A percentile compares a stretch with the other conserved stretches of the same genome.
Evolutionary conservation across 2,329 filamentous ascomycete genomes (phyloP).

Genomic region (Lachnellula occidentalis): DNA sequence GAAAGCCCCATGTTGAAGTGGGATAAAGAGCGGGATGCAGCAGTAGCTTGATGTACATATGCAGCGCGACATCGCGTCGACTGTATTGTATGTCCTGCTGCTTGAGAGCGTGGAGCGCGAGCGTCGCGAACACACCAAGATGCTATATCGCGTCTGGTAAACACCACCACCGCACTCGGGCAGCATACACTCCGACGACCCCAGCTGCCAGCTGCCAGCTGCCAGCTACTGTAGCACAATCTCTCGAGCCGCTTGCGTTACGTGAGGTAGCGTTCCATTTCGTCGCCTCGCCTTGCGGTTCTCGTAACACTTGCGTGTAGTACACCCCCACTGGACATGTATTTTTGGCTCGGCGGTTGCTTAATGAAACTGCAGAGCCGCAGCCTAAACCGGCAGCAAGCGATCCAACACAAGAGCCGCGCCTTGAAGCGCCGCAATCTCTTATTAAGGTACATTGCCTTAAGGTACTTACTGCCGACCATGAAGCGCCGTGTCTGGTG

Average conservation of each 20-base stretch:
- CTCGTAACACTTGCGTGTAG: not conserved
- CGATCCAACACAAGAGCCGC: slow-evolving; percentile 5
- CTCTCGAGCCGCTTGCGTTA: slow-evolving; percentile 8
- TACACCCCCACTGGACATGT: slow-evolving; percentile 11
- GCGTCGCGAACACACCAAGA: not conserved
- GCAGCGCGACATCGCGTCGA: slow-evolving; percentile 13
- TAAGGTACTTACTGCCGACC: slow-evolving; percentile 14
- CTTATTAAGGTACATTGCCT: slow-evolving; percentile 2
- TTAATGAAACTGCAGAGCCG: slow-evolving; percentile 8
- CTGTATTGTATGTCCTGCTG: not conserved
- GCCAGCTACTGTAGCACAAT: too few relatives aligned
- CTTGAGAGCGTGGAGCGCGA: not conserved
- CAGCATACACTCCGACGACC: too few relatives aligned
- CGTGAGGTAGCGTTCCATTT: not conserved
- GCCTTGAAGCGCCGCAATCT: slow-evolving; percentile 20
- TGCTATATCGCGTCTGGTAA: too few relatives aligned
- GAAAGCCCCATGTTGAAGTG: slow-evolving; percentile 5
- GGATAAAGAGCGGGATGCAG: slow-evolving; percentile 2
- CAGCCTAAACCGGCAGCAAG: not conserved
- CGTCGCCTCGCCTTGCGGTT: not conserved
- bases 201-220: too few relatives aligned
- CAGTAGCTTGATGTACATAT: slow-evolving; percentile 7
- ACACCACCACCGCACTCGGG: too few relatives aligned
- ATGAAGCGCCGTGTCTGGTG: slow-evolving; percentile 18
- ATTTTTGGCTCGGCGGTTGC: slow-evolving; percentile 6